Evolutionary conservation across 176 grass and related monocot species (phyloP).

Genomic region (Rhynchospora breviuscula): DNA sequence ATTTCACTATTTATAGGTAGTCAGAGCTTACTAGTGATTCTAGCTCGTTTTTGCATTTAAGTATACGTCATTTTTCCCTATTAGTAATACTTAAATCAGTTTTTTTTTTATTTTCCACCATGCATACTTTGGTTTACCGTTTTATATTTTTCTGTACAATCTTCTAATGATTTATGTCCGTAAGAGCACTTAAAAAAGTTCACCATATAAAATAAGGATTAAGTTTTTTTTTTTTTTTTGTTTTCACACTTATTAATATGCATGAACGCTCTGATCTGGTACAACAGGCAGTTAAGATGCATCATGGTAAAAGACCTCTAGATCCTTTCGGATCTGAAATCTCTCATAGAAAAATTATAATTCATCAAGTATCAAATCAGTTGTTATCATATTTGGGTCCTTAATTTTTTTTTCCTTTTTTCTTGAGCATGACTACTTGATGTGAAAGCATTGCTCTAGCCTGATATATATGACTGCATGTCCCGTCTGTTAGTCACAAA

Average conservation of each 20-base stretch:
- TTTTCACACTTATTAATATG: neutral
- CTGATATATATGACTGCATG: neutral
- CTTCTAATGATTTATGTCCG: neutral
- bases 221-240: neutral
- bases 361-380: neutral
- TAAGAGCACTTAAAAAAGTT: slow-evolving; percentile 8
- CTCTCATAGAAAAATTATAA: neutral
- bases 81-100: no score
- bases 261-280: neutral
- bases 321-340: slow-evolving; percentile 1
- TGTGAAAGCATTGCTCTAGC: slow-evolving; percentile 5
- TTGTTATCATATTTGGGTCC: neutral
- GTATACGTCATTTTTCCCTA: neutral
- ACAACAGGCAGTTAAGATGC: neutral
- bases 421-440: neutral
- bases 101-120: neutral
- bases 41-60: neutral
- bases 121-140: neutral
- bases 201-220: neutral
- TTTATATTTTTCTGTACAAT: neutral
- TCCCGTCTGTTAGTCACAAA: neutral
- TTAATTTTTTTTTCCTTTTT: neutral
- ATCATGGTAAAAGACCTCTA: slow-evolving; percentile 1
- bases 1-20: neutral
- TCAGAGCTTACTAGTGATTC: neutral